Base-by-base conservation (phyloP, 306 rosid species). In the Sophora flavescens region DNA sequence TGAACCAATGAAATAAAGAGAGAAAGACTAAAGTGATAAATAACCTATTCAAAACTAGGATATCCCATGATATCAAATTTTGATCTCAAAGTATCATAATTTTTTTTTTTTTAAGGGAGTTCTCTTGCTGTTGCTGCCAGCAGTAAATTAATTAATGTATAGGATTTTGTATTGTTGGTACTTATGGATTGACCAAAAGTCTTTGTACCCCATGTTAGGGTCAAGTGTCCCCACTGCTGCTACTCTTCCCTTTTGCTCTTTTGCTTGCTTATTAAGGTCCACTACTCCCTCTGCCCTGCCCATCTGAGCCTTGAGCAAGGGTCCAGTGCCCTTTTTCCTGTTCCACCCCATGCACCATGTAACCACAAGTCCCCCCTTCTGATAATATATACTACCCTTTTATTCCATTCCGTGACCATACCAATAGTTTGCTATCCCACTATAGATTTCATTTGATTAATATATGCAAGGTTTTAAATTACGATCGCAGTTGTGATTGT, bases 361-460 rank as follows among this genome's bases (percentile, higher is more conserved):
- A 67, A 51, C 52, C 67, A 78, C 47, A 63, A 65, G 14, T 54
- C 52, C 53, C 66, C 66, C 16, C 71, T 62, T 77, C 76, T 63
- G 16, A 72, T 78, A 42, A 58, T 64, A n/a, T n/a, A n/a, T n/a
- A 48, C 26, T 54, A 17, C 2, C 44, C 48, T 74, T 81, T 78
- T 78, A 63, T 81, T 84, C 81, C 72, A 78, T 85, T 85, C 76
- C 67, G 72, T 78, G 72, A 82, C 86, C 86, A 72, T 65, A 77
- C 54, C 75, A 82, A 72, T 48, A 38, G 26, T 76, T 70, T 82
- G 0, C 51, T 65, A 57, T 77, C 28, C 66, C 60, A 57, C 75
- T 76, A 15, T 72, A 63, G 47, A 68, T 81, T 72, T 74, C 70
- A 58, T 75, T 42, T 81, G 41, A 75, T 75, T 4, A 33, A 44